Evolutionary conservation across 495 filamentous ascomycete species (phyloP), one percentile per base, ranked within the genome.

Genomic region (Diplogelasinospora grovesii): DNA sequence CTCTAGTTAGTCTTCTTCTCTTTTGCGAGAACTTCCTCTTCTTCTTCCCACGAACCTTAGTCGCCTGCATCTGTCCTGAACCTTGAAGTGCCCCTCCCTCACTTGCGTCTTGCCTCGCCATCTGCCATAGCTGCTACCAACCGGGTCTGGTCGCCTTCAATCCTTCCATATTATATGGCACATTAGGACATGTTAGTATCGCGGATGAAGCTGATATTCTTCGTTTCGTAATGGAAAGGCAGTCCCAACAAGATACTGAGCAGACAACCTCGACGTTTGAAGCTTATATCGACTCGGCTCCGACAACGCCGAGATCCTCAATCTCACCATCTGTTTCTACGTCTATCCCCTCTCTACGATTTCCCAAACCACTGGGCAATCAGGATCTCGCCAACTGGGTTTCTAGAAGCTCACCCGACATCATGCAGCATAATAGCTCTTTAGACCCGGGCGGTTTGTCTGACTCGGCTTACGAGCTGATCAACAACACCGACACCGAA

Each of bases 401-500:
- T 21, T 69, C 66, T 1, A 65, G 57, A 31, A 73, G 66, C 44
- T 61, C 63, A n/a, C 66, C 68, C 19, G 60, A 68, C 47, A 69
- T 69, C 22, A 69, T 70, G 63, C 65, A 70, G 33, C 49, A 57
- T 3, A 55, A 60, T 40, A 65, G 33, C 42, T 55, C 69, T 36
- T 61, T 61, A 25, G 65, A 65, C 21, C 63, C 67, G 23, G 55
- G 57, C 40, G 69, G 54, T 49, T 59, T 79, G 26, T 62, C 68
- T 46, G 75, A 78, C 46, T 77, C 75, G 44, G 60, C 73, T 31
- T 81, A 75, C 48, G 75, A 78, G 33, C 63, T 79, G 29, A 68
- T 81, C 51, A 58, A 65, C 18, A 59, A 64, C 39, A 63, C 60
- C 8, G 65, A 70, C 27, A 57, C 39, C 28, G 60, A 67, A 39